phyloP scores from a whole-genome alignment of 352 stramenopile species.

The Phytopythium mirpurense region DNA sequence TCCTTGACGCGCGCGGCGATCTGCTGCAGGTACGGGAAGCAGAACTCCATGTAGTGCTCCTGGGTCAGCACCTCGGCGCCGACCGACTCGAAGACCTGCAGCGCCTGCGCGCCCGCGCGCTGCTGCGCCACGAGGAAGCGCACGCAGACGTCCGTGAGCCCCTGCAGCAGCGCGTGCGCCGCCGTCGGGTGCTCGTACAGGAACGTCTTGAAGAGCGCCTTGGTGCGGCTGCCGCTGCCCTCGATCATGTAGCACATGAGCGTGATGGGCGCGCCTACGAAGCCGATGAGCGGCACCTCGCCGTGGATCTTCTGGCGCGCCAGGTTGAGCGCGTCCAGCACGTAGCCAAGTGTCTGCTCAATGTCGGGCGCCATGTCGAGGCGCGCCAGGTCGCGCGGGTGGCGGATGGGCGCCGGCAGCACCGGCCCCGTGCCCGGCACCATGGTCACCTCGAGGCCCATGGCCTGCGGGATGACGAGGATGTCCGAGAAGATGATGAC shows the following conservation, averaged over 20 bases:
- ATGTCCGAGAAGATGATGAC: conserved; percentile 99
- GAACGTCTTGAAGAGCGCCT: conserved; percentile 93
- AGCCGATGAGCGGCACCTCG: conserved; percentile 96
- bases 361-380: conserved; percentile 89
- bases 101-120: conserved; percentile 90
- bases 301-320: conserved; percentile 90
- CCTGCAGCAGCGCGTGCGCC: conserved; percentile 89
- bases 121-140: conserved; percentile 95
- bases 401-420: conserved; percentile 64
- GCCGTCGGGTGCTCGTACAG: conserved; percentile 91
- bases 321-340: conserved; percentile 93
- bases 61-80: conserved; percentile 93
- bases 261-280: conserved; percentile 96
- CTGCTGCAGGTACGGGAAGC: conserved; percentile 88
- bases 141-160: conserved; percentile 93
- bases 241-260: conserved; percentile 99
- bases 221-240: conserved; percentile 94
- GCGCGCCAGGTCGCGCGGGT: conserved; percentile 86
- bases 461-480: conserved; percentile 96
- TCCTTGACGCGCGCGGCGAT: conserved; percentile 80
- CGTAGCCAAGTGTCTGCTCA: conserved; percentile 92
- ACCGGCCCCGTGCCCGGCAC: conserved; percentile 91
- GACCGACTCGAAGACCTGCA: conserved; percentile 98
- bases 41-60: conserved; percentile 93
- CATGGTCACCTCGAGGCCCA: conserved; percentile 97